These are phyloP conservation scores for Pythium sukuiense DNA, from an alignment of 352 stramenopile species.

Conservation along the genomic window DNA sequence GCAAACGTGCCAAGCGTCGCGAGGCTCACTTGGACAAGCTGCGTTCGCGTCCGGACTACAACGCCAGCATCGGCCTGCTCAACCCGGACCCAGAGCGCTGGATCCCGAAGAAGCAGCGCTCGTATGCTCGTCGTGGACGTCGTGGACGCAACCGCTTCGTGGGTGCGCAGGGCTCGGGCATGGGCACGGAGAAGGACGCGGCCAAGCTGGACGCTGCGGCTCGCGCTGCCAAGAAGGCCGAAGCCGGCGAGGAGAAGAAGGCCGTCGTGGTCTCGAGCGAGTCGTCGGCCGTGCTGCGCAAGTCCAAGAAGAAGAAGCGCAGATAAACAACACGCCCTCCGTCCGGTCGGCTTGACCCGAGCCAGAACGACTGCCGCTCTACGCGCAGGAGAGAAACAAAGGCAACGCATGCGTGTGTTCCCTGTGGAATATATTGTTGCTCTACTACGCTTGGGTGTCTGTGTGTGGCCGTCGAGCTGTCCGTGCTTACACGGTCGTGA, in stretches of 20 bases:
- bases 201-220: slow-evolving; percentile 79
- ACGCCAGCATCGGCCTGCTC: slow-evolving; percentile 71
- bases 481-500: slow-evolving; percentile 70
- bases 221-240: slow-evolving; percentile 67
- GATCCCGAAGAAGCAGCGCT: slow-evolving; percentile 87
- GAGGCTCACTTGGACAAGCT: slow-evolving; percentile 62
- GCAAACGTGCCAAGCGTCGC: slow-evolving; percentile 73
- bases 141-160: slow-evolving; percentile 83
- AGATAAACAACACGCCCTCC: slow-evolving; percentile 41
- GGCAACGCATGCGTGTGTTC: background rate
- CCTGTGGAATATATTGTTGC: slow-evolving; percentile 20
- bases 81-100: slow-evolving; percentile 81
- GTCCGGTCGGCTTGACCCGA: no score
- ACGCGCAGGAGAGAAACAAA: background rate
- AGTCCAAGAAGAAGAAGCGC: slow-evolving; percentile 87
- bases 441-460: background rate
- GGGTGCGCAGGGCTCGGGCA: slow-evolving; percentile 73
- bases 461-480: background rate
- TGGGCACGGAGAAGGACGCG: slow-evolving; percentile 80
- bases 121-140: slow-evolving; percentile 70
- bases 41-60: slow-evolving; percentile 67
- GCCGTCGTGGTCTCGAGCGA: slow-evolving; percentile 55
- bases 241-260: slow-evolving; percentile 52
- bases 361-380: no score
- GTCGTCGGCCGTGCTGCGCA: slow-evolving; percentile 66